These are phyloP conservation scores for Xylaria sp. DNA, from an alignment of 2,329 filamentous ascomycete species.

Conservation along the genomic window DNA sequence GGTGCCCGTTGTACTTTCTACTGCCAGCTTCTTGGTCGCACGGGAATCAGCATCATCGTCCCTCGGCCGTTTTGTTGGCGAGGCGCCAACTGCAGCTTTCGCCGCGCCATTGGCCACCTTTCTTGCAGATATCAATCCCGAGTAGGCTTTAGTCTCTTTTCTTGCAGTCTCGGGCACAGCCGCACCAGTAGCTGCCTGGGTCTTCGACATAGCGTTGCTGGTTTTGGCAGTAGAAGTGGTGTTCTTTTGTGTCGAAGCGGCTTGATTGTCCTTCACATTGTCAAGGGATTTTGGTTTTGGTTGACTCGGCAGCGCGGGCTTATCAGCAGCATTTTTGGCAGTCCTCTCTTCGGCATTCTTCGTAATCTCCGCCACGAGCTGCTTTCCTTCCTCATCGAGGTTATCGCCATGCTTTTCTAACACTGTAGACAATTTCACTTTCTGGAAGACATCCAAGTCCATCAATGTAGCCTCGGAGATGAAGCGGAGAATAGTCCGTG, in stretches of 20 bases:
- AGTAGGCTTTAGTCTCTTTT: constrained; percentile 44
- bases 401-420: constrained; percentile 34
- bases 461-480: constrained; percentile 59
- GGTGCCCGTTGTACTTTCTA: constrained; percentile 51
- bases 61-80: constrained; percentile 51
- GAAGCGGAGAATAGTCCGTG: constrained; percentile 68
- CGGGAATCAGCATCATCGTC: constrained; percentile 55
- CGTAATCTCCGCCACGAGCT: constrained; percentile 41
- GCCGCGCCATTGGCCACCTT: constrained; percentile 40
- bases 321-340: constrained; percentile 30
- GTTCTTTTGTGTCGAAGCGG: constrained; percentile 34
- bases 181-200: constrained; percentile 2
- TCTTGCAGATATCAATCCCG: constrained; percentile 46
- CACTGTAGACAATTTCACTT: constrained; percentile 29
- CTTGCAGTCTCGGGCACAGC: constrained; percentile 27
- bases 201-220: constrained; percentile 12
- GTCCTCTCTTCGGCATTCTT: constrained; percentile 40
- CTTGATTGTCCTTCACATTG: constrained; percentile 40
- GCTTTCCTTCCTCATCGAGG: constrained; percentile 43
- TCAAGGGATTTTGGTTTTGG: constrained; percentile 29
- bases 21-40: constrained; percentile 54
- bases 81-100: constrained; percentile 35
- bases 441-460: constrained; percentile 31
- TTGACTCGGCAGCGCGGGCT: constrained; percentile 21
- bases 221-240: constrained; percentile 24